Evolutionary conservation across 768 basidiomycete genomes (phyloP).

Genomic region (Boletellus ananas): DNA sequence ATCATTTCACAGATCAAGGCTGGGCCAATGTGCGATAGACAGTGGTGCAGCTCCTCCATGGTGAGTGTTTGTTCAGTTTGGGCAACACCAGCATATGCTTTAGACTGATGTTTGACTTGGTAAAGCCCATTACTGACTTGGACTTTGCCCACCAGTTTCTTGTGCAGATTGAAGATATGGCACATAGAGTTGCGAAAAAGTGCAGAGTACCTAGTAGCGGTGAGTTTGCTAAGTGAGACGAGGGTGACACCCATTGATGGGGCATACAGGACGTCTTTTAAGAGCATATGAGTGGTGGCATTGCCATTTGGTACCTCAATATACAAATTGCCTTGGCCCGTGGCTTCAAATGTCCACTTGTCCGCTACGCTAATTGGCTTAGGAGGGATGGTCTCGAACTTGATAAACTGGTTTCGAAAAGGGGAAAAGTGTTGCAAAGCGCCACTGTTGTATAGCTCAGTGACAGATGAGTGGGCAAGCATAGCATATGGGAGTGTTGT

Average conservation of each 20-base stretch:
- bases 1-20: conserved; percentile 2
- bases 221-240: not conserved
- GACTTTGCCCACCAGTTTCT: conserved; percentile 10
- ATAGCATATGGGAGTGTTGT: too few relatives aligned
- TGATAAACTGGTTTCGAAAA: not conserved
- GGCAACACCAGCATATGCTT: too few relatives aligned
- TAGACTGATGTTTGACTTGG: too few relatives aligned
- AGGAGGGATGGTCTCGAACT: too few relatives aligned
- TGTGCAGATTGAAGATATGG: conserved; percentile 11
- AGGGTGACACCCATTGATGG: not conserved
- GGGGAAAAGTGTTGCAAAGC: not conserved
- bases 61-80: not conserved
- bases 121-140: conserved; percentile 20
- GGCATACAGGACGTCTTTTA: not conserved
- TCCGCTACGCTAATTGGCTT: too few relatives aligned
- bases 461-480: not conserved
- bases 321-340: not conserved
- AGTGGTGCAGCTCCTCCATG: not conserved
- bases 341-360: not conserved
- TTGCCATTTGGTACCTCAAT: not conserved
- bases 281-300: not conserved
- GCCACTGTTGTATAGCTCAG: not conserved
- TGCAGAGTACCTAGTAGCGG: not conserved
- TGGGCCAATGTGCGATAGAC: conserved; percentile 1
- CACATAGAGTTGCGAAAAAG: not conserved